A percentile compares a stretch with the other conserved stretches of the same genome.
Conservation (phyloP, 2,329 filamentous ascomycete species). For the Aspergillus sclerotialis region DNA sequence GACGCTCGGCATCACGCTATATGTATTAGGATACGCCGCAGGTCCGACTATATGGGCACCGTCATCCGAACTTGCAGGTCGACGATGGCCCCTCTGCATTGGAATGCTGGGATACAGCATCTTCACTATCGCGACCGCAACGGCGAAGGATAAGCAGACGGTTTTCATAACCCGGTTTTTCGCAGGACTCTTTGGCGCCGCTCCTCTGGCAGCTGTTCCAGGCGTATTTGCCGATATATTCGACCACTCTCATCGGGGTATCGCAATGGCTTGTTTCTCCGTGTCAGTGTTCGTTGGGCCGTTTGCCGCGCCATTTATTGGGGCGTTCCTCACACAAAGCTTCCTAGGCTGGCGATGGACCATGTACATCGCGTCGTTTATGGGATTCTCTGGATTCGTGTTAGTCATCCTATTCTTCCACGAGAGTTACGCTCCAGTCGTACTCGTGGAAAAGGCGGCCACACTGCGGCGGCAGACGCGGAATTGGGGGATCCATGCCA, state of each 20-base stretch:
- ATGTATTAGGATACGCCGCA: conserved; percentile 48
- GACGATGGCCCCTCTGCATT: conserved; percentile 45
- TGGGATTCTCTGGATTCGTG: conserved; percentile 44
- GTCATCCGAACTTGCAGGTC: conserved; percentile 53
- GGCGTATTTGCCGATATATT: conserved; percentile 46
- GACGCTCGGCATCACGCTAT: conserved; percentile 42
- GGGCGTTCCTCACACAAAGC: conserved; percentile 45
- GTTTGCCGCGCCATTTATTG: conserved; percentile 44
- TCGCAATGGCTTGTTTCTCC: conserved; percentile 43
- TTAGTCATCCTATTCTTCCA: conserved; percentile 39
- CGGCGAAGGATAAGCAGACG: conserved; percentile 34
- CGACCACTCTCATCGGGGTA: conserved; percentile 37
- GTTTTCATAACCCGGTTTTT: conserved; percentile 43
- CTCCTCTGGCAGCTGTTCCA: conserved; percentile 38
- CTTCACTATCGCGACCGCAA: conserved; percentile 42
- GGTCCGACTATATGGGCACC: conserved; percentile 60
- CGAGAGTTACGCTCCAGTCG: conserved; percentile 47
- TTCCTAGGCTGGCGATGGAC: conserved; percentile 48
- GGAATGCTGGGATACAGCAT: conserved; percentile 37
- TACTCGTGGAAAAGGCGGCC: conserved; percentile 33
- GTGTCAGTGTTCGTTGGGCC: conserved; percentile 46
- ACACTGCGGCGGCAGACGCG: conserved; percentile 47
- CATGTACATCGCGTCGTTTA: conserved; percentile 46
- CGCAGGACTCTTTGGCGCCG: conserved; percentile 39
- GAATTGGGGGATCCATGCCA: conserved; percentile 56